These are phyloP conservation scores for Trichoderma simmonsii DNA, from an alignment of 2,329 filamentous ascomycete species.

Conservation along the genomic window DNA sequence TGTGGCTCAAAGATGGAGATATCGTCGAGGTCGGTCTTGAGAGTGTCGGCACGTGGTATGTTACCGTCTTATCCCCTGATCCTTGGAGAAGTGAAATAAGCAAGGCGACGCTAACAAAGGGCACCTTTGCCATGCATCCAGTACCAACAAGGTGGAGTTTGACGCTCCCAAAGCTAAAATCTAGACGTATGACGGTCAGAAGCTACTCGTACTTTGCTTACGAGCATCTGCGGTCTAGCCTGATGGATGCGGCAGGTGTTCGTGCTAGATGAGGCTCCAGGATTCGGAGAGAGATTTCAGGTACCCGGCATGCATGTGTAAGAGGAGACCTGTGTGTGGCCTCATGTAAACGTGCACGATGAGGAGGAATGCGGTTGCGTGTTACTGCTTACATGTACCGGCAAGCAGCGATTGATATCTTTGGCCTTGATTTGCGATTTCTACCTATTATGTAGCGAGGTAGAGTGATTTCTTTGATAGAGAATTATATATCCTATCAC, in stretches of 20 bases:
- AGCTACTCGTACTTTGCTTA: not conserved
- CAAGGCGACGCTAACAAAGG: not conserved
- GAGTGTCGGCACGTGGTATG: conserved; percentile 56
- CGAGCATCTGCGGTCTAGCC: not conserved
- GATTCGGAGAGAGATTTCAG: not conserved
- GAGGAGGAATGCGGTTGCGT: not conserved
- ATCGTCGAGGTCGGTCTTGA: conserved; percentile 67
- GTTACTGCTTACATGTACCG: not conserved
- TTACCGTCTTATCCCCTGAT: not conserved
- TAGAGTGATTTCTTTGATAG: not conserved
- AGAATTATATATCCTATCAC: not conserved
- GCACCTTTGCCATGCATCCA: conserved; percentile 6
- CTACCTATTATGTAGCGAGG: not conserved
- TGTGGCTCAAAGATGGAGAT: conserved; percentile 70
- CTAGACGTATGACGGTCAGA: conserved; percentile 17
- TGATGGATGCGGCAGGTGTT: not conserved
- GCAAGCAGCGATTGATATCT: not conserved
- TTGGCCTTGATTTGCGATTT: not conserved
- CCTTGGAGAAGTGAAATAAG: not conserved
- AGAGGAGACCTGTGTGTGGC: not conserved
- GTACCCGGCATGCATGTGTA: not conserved
- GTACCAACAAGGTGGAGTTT: conserved; percentile 35
- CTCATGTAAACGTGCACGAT: not conserved
- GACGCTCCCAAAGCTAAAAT: conserved; percentile 29
- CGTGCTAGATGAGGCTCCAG: not conserved